Conservation (phyloP, 257 asterid species). For the Paraleonurus japonicus region DNA sequence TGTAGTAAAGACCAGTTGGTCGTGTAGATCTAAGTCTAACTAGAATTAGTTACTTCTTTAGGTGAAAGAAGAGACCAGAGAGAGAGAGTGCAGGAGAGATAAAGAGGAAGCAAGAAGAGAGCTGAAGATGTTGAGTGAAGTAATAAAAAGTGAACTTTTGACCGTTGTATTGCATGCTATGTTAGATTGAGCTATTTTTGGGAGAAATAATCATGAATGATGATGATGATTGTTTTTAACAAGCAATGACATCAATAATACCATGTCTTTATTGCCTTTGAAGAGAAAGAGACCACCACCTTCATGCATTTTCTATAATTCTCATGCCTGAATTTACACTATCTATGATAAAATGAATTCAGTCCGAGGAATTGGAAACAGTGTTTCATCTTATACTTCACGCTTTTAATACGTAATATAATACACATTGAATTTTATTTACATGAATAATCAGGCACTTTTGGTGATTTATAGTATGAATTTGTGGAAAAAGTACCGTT, state of each 20-base stretch:
- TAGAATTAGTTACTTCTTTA: neutral
- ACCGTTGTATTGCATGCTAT: slow-evolving; percentile 49
- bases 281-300: neutral
- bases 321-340: neutral
- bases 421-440: too few relatives aligned
- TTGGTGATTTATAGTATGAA: neutral
- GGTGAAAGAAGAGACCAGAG: neutral
- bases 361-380: too few relatives aligned
- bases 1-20: slow-evolving; percentile 6
- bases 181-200: slow-evolving; percentile 22
- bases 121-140: slow-evolving; percentile 53
- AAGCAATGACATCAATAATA: slow-evolving; percentile 22
- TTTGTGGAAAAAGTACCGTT: neutral
- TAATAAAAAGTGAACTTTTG: slow-evolving; percentile 43
- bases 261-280: slow-evolving; percentile 12
- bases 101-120: slow-evolving; percentile 22
- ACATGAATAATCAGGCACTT: neutral
- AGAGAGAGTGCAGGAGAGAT: slow-evolving; percentile 17
- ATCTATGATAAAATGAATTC: too few relatives aligned
- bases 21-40: neutral
- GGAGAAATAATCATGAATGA: slow-evolving; percentile 36
- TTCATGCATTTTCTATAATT: neutral
- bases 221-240: slow-evolving; percentile 41
- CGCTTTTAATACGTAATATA: too few relatives aligned
- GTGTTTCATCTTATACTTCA: too few relatives aligned